Percentiles rank a stretch among this genome's conserved stretches.
Conservation (phyloP, 768 basidiomycete species). For the Psilocybe azurescens region DNA sequence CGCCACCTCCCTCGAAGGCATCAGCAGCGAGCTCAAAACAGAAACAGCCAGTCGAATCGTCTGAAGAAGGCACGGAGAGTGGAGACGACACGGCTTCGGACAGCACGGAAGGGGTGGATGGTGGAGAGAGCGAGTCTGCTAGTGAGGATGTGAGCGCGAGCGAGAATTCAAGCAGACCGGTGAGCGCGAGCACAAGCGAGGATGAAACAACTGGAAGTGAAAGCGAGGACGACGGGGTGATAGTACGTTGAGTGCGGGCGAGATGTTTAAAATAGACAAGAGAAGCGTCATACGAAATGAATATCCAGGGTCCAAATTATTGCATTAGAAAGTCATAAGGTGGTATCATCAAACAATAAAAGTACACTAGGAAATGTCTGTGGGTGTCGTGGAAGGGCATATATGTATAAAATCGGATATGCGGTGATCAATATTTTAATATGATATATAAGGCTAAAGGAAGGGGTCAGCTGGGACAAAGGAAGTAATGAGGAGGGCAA, state of each 20-base stretch:
- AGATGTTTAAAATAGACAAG: constrained; percentile 2
- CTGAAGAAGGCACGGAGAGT: constrained; percentile 1
- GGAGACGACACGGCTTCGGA: constrained; percentile 1
- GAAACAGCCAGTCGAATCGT: background rate
- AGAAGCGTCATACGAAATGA: background rate
- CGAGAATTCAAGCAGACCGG: constrained; percentile 25
- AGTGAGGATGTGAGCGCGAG: constrained; percentile 29
- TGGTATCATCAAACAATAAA: constrained; percentile 9
- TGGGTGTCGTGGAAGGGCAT: constrained; percentile 2
- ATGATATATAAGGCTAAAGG: constrained; percentile 78
- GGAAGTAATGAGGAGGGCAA: background rate
- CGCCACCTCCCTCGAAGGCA: background rate
- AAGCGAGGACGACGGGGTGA: background rate
- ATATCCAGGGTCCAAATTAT: background rate
- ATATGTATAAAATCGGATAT: background rate
- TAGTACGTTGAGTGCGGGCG: background rate
- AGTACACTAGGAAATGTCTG: constrained; percentile 12
- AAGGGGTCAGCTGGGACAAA: constrained; percentile 14
- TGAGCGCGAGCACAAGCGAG: constrained; percentile 12
- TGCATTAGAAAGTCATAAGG: background rate
- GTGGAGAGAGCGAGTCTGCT: constrained; percentile 26
- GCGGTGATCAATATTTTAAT: constrained; percentile 62
- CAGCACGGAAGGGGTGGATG: constrained; percentile 24
- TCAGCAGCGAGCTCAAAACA: background rate
- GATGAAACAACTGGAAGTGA: constrained; percentile 13